Evolutionary conservation across 768 basidiomycete species (phyloP).

Genomic region (Trametes cingulata): DNA sequence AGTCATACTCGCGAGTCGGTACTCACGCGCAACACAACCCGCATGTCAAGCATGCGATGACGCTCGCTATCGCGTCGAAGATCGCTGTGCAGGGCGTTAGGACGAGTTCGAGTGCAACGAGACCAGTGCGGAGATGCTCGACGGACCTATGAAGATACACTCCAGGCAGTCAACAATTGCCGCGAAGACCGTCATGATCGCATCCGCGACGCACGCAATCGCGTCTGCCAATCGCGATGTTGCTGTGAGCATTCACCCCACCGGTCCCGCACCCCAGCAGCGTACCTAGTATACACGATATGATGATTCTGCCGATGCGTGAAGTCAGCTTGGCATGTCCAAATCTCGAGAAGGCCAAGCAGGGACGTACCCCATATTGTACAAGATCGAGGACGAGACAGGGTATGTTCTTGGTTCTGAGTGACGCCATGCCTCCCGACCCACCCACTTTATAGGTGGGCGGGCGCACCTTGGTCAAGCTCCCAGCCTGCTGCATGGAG

Average conservation of each 20-base stretch:
- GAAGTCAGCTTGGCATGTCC: not conserved
- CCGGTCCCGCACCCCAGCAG: not conserved
- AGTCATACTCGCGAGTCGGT: too few species aligned
- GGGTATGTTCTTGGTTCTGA: not conserved
- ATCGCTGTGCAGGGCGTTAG: not conserved
- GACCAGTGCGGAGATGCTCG: not conserved
- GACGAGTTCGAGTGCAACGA: not conserved
- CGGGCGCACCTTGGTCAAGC: too few species aligned
- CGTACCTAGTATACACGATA: slow-evolving; percentile 21
- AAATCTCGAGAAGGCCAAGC: not conserved
- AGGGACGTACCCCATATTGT: not conserved
- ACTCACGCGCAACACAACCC: slow-evolving; percentile 16
- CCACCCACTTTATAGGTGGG: too few species aligned
- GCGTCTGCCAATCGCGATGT: slow-evolving; percentile 2
- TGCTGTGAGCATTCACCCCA: not conserved
- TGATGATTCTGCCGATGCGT: slow-evolving; percentile 15
- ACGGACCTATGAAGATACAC: slow-evolving; percentile 16
- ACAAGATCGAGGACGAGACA: not conserved
- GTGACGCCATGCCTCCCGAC: too few species aligned
- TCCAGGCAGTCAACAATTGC: slow-evolving; percentile 16
- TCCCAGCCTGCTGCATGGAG: too few species aligned
- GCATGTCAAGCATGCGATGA: slow-evolving; percentile 15
- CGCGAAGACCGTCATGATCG: slow-evolving; percentile 12
- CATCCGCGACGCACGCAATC: slow-evolving; percentile 22
- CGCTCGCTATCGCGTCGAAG: slow-evolving; percentile 2